Percentiles rank a stretch among this genome's conserved stretches.
phyloP scores from a whole-genome alignment of 257 asterid species.

The Henckelia pumila region DNA sequence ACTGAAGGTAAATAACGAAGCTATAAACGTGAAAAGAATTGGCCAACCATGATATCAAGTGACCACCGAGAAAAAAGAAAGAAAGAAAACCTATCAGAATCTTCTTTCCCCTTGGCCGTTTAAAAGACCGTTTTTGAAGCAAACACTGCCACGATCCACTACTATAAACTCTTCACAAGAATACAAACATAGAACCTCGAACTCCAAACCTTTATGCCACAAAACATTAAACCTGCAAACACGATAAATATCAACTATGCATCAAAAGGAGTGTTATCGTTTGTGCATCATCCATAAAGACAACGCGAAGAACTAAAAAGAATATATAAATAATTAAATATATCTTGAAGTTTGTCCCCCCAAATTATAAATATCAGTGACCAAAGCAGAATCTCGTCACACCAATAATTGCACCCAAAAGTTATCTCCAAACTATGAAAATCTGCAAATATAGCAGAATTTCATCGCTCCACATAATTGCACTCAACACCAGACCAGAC shows the following conservation, averaged over 20 bases:
- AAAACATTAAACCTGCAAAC: constrained; percentile 44
- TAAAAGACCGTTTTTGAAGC: constrained; percentile 15
- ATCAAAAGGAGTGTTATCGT: constrained; percentile 13
- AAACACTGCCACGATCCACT: constrained; percentile 29
- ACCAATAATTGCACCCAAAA: background rate
- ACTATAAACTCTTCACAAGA: constrained; percentile 28
- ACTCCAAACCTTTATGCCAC: constrained; percentile 29
- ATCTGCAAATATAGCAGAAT: background rate
- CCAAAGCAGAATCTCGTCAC: background rate
- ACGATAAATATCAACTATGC: constrained; percentile 18
- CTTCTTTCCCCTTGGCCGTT: constrained; percentile 20
- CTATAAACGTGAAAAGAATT: constrained; percentile 14
- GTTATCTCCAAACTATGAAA: background rate
- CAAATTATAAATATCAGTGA: background rate
- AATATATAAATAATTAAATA: background rate
- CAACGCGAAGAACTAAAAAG: background rate
- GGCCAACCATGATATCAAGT: constrained; percentile 35
- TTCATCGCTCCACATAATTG: background rate
- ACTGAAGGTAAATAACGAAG: background rate
- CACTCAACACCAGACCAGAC: background rate
- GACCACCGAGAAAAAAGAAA: constrained; percentile 9
- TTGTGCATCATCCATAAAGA: background rate
- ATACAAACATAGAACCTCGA: constrained; percentile 19
- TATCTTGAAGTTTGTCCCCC: background rate
- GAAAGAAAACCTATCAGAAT: constrained; percentile 20